phyloP scores from a whole-genome alignment of 257 asterid species.

The Penstemon eatonii region DNA sequence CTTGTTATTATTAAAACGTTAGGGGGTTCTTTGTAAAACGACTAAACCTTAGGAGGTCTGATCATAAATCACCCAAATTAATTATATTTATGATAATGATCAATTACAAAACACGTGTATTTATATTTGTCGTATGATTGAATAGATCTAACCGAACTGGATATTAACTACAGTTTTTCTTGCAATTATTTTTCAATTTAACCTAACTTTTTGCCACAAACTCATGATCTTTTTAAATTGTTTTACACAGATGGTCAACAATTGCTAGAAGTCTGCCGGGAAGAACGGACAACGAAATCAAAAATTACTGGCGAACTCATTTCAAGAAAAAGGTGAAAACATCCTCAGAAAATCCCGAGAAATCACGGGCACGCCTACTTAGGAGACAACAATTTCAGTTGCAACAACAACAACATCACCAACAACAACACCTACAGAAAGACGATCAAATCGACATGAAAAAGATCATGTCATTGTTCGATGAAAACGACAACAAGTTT shows the following conservation, averaged over 20 bases:
- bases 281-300: constrained; percentile 79
- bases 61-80: too few relatives aligned
- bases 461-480: constrained; percentile 41
- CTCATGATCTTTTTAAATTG: background rate
- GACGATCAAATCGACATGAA: constrained; percentile 39
- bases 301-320: constrained; percentile 88
- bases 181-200: too few relatives aligned
- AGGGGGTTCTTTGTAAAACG: too few relatives aligned
- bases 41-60: too few relatives aligned
- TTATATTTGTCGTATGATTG: too few relatives aligned
- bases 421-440: constrained; percentile 37
- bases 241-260: constrained; percentile 65
- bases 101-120: too few relatives aligned
- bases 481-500: constrained; percentile 33
- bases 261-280: constrained; percentile 87
- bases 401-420: constrained; percentile 50
- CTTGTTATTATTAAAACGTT: too few relatives aligned
- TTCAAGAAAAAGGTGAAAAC: constrained; percentile 61
- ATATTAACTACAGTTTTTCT: too few relatives aligned
- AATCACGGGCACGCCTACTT: constrained; percentile 44
- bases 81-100: too few relatives aligned
- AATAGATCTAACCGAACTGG: too few relatives aligned
- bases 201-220: too few relatives aligned
- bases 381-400: constrained; percentile 66
- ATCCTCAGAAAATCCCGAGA: constrained; percentile 37